phyloP scores from a whole-genome alignment of 768 basidiomycete genomes.

The Nevesoporus exiguus region DNA sequence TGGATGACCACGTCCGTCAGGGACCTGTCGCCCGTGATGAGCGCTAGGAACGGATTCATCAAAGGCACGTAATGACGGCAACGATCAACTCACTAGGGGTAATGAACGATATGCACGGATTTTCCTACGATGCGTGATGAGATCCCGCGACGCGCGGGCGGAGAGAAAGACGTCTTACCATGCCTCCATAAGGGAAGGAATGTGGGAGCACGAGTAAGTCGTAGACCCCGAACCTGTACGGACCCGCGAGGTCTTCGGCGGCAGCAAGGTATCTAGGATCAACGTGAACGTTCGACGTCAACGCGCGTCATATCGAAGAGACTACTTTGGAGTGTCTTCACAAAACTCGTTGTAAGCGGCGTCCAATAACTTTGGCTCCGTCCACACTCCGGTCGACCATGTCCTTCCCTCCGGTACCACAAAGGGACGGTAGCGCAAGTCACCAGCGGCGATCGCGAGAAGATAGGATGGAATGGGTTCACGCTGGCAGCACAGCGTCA shows the following conservation, averaged over 20 bases:
- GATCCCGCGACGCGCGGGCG: background rate
- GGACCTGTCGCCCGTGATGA: constrained; percentile 83
- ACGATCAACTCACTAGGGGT: constrained; percentile 64
- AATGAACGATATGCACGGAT: constrained; percentile 82
- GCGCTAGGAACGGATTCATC: constrained; percentile 39
- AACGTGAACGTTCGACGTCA: background rate
- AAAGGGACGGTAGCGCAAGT: constrained; percentile 72
- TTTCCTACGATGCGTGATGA: constrained; percentile 54
- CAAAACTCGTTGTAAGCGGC: constrained; percentile 84
- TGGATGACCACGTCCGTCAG: constrained; percentile 89
- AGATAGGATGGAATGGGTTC: constrained; percentile 88
- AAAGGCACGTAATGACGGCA: background rate
- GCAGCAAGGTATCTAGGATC: constrained; percentile 62
- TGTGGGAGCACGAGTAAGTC: constrained; percentile 87
- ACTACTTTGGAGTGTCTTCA: constrained; percentile 74
- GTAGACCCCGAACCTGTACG: constrained; percentile 85
- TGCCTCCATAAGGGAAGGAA: constrained; percentile 91
- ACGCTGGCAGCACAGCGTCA: constrained; percentile 53
- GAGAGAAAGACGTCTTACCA: constrained; percentile 41
- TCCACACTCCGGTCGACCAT: constrained; percentile 90
- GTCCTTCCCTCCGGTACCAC: constrained; percentile 51
- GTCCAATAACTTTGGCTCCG: constrained; percentile 81
- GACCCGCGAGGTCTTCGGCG: constrained; percentile 65
- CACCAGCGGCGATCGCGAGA: constrained; percentile 87
- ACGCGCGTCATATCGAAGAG: background rate